Percentiles rank a stretch among this genome's conserved stretches.
Conservation (phyloP, 1,284 basidiomycete genomes). For the Agaricales sp. region DNA sequence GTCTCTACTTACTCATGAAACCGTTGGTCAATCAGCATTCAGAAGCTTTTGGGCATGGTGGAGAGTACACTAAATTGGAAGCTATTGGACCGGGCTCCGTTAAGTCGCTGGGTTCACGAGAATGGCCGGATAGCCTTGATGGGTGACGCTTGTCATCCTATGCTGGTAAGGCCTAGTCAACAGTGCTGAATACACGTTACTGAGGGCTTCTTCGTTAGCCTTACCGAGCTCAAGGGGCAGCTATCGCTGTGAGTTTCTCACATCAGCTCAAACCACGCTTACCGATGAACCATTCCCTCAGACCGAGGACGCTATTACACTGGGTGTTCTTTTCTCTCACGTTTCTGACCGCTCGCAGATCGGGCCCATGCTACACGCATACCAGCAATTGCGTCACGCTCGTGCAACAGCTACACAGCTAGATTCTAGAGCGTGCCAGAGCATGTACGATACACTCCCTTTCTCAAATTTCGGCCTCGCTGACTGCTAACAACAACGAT, state of each 20-base stretch:
- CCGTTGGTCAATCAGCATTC: slow-evolving; percentile 14
- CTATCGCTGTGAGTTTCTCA: slow-evolving; percentile 41
- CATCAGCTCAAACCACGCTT: slow-evolving; percentile 19
- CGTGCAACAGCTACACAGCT: slow-evolving; percentile 20
- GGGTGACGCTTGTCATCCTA: slow-evolving; percentile 53
- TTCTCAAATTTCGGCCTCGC: not conserved
- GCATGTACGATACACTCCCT: not conserved
- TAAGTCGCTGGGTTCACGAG: slow-evolving; percentile 38
- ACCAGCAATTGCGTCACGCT: slow-evolving; percentile 18
- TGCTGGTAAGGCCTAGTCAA: slow-evolving; percentile 27
- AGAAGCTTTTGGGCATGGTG: slow-evolving; percentile 20
- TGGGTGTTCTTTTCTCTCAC: slow-evolving; percentile 21
- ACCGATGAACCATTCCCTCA: slow-evolving; percentile 7
- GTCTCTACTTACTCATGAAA: not conserved
- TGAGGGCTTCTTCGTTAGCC: slow-evolving; percentile 24
- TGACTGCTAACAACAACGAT: slow-evolving; percentile 17
- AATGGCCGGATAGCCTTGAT: slow-evolving; percentile 34
- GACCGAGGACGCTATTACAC: slow-evolving; percentile 28
- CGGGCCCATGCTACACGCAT: slow-evolving; percentile 18
- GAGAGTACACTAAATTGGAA: slow-evolving; percentile 21
- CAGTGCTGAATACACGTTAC: slow-evolving; percentile 14
- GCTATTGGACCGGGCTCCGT: slow-evolving; percentile 22
- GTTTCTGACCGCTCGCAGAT: slow-evolving; percentile 16
- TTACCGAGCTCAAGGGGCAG: slow-evolving; percentile 58
- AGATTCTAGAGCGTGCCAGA: slow-evolving; percentile 13